Evolutionary conservation across 805 yeast species (phyloP), one percentile per base, ranked within the genome.

Genomic region (Ogataea nitratoaversa): DNA sequence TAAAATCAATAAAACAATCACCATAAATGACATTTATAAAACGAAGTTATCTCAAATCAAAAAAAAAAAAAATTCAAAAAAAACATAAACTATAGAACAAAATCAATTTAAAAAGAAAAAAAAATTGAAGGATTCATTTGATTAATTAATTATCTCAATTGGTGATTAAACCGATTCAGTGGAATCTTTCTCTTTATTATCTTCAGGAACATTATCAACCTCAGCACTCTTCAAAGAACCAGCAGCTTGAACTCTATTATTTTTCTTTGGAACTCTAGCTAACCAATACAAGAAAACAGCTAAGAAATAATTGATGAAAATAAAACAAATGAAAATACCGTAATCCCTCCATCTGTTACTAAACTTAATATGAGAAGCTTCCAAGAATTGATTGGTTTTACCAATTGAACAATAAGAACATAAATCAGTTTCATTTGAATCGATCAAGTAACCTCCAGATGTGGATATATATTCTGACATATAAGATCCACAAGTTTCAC

Each of bases 211-310:
- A 17, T n/a, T 19, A 7, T 33, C 28, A 3, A 40, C 42, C 25
- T 44, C 46, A 2, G 23, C 32, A 35, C 53, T 49, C 41, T 49
- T 44, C 32, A 44, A 24, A n/a, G 44, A n/a, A 11, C 45, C 35
- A 29, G 43, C 52, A n/a, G 50, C 55, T 34, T 60, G 37, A 32
- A 62, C 65, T 44, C 66, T 60, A 38, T 56, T 57, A 25, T 58
- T 41, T 47, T 72, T 75, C 72, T 82, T 82, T 40, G 93, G 93
- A 45, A 84, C 91, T 71, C 93, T 76, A 11, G 79, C 76, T 20
- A 77, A 56, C 82, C 84, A 74, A 55, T 73, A 74, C 42, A 64
- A 39, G 50, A 50, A 49, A 34, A 59, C 40, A n/a, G 63, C 50
- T 34, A 65, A 43, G 3, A 41, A 13, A 5, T 62, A 44, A 49